These are phyloP conservation scores for Agrostemma githago DNA, from an alignment of 148 eudicot species.

Conservation along the genomic window DNA sequence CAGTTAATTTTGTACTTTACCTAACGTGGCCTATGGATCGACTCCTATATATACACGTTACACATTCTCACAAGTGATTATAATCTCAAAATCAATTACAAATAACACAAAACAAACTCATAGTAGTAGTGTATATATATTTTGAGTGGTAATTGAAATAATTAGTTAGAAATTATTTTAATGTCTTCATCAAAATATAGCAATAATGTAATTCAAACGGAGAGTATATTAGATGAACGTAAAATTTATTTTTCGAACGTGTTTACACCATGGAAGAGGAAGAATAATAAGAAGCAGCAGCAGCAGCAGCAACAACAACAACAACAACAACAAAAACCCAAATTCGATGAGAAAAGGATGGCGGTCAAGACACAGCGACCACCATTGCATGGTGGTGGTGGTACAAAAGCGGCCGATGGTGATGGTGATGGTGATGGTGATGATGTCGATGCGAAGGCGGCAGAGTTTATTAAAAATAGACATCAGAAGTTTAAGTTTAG, in stretches of 20 bases:
- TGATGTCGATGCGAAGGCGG: conserved; percentile 8
- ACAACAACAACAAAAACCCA: not conserved
- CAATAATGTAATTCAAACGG: conserved; percentile 19
- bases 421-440: conserved; percentile 1
- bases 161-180: not conserved
- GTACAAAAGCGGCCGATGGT: too few species aligned
- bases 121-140: too few species aligned
- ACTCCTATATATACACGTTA: too few species aligned
- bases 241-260: conserved; percentile 27
- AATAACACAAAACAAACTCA: too few species aligned
- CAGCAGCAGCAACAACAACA: too few species aligned
- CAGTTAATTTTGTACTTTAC: too few species aligned
- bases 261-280: conserved; percentile 22
- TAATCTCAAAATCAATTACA: too few species aligned
- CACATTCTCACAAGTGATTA: too few species aligned
- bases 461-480: conserved; percentile 2
- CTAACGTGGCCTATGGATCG: too few species aligned
- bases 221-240: conserved; percentile 23
- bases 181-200: conserved; percentile 8
- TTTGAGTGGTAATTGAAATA: too few species aligned
- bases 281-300: not conserved
- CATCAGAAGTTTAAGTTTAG: conserved; percentile 5
- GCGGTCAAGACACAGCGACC: not conserved
- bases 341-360: not conserved
- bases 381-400: not conserved